A percentile compares a stretch with the other conserved stretches of the same genome.
These are phyloP conservation scores for Lepiota brunneoincarnata DNA, from an alignment of 768 basidiomycete species.

Conservation along the genomic window DNA sequence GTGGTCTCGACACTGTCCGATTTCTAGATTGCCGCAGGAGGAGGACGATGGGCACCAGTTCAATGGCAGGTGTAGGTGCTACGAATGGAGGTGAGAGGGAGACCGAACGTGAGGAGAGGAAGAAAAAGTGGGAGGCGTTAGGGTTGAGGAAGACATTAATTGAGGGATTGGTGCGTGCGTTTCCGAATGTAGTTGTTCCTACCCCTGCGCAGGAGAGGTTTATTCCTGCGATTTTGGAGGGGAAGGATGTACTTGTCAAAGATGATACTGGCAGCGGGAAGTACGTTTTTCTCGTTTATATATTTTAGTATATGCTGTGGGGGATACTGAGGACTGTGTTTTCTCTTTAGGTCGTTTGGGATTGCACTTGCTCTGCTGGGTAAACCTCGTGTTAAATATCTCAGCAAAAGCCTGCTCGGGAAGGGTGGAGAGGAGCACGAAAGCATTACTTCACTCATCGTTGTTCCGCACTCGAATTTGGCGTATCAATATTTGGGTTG, in stretches of 20 bases:
- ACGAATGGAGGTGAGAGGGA: background rate
- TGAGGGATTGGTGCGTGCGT: conserved; percentile 51
- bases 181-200: conserved; percentile 56
- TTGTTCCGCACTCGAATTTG: conserved; percentile 74
- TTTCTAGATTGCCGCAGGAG: background rate
- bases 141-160: conserved; percentile 51
- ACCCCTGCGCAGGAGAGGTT: conserved; percentile 59
- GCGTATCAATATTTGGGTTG: conserved; percentile 66
- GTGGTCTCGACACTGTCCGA: background rate
- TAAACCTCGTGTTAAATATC: conserved; percentile 38
- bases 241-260: conserved; percentile 61
- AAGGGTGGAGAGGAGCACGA: conserved; percentile 19
- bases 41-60: background rate
- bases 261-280: conserved; percentile 80
- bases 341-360: conserved; percentile 63
- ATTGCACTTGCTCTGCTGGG: conserved; percentile 63
- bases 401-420: conserved; percentile 17
- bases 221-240: conserved; percentile 56
- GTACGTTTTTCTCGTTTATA: conserved; percentile 39
- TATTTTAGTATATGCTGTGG: conserved; percentile 5
- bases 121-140: conserved; percentile 42
- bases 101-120: background rate
- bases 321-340: background rate
- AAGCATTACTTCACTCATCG: conserved; percentile 51
- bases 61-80: background rate